These are phyloP conservation scores for Starmerella vitae DNA, from an alignment of 805 yeast species.

Conservation along the genomic window DNA sequence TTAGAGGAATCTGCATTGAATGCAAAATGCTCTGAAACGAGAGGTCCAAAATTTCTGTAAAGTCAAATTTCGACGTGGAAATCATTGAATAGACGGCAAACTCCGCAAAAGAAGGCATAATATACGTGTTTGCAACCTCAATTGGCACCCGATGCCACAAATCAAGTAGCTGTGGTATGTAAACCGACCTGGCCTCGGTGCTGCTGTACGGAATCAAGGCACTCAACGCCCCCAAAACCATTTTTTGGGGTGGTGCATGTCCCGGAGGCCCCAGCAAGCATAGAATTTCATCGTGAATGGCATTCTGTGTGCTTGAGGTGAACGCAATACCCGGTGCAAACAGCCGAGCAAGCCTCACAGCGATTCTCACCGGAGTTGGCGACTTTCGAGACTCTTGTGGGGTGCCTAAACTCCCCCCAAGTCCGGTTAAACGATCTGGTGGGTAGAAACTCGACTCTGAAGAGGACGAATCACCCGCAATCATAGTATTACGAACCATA, in stretches of 20 bases:
- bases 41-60: conserved; percentile 47
- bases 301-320: background rate
- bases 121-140: conserved; percentile 5
- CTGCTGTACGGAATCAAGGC: conserved; percentile 10
- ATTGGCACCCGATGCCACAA: conserved; percentile 6
- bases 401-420: background rate
- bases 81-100: conserved; percentile 1
- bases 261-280: conserved; percentile 8
- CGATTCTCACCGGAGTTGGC: conserved; percentile 1
- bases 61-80: conserved; percentile 16
- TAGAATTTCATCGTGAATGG: conserved; percentile 6
- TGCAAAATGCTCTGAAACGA: conserved; percentile 38
- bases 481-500: conserved; percentile 9
- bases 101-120: conserved; percentile 10
- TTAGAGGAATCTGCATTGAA: conserved; percentile 34
- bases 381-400: background rate
- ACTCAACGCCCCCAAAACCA: conserved; percentile 8
- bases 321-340: conserved; percentile 4
- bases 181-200: background rate
- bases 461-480: conserved; percentile 1
- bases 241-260: conserved; percentile 3
- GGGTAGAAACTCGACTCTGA: too few relatives aligned
- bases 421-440: background rate
- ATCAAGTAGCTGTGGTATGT: conserved; percentile 3
- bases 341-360: conserved; percentile 7